phyloP scores from a whole-genome alignment of 108 stramenopile species.

The Fragilaria crotonensis region DNA sequence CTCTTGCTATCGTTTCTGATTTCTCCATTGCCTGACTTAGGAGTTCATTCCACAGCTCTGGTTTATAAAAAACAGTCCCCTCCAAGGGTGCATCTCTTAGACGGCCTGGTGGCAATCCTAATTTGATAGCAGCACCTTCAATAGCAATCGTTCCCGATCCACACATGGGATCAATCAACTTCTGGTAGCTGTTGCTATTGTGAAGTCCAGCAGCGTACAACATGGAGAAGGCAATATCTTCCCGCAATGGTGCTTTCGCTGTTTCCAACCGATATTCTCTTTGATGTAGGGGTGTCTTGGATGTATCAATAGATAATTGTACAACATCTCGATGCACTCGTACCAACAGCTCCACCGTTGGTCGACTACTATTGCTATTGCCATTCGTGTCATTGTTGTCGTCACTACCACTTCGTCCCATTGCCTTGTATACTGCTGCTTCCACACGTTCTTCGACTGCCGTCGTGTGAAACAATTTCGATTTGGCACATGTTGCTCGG shows the following conservation, averaged over 20 bases:
- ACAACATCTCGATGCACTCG: slow-evolving; percentile 49
- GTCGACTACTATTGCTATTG: slow-evolving; percentile 1
- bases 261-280: slow-evolving; percentile 63
- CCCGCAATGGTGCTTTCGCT: slow-evolving; percentile 67
- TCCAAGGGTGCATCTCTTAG: slow-evolving; percentile 41
- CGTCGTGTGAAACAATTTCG: slow-evolving; percentile 57
- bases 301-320: slow-evolving; percentile 47
- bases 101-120: slow-evolving; percentile 59
- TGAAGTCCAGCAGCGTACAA: slow-evolving; percentile 34
- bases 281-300: slow-evolving; percentile 52
- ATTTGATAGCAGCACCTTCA: slow-evolving; percentile 57
- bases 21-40: slow-evolving; percentile 8
- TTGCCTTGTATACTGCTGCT: slow-evolving; percentile 25
- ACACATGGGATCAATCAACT: slow-evolving; percentile 72
- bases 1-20: not conserved
- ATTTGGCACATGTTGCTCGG: slow-evolving; percentile 52
- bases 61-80: slow-evolving; percentile 36
- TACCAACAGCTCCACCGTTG: slow-evolving; percentile 30
- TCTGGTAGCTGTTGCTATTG: not conserved
- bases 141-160: slow-evolving; percentile 75
- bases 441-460: slow-evolving; percentile 56
- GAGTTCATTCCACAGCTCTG: slow-evolving; percentile 30
- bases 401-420: slow-evolving; percentile 13
- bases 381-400: not conserved
- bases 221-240: slow-evolving; percentile 71